Conservation (phyloP, 2,329 filamentous ascomycete species). For the Fusarium marasasianum region DNA sequence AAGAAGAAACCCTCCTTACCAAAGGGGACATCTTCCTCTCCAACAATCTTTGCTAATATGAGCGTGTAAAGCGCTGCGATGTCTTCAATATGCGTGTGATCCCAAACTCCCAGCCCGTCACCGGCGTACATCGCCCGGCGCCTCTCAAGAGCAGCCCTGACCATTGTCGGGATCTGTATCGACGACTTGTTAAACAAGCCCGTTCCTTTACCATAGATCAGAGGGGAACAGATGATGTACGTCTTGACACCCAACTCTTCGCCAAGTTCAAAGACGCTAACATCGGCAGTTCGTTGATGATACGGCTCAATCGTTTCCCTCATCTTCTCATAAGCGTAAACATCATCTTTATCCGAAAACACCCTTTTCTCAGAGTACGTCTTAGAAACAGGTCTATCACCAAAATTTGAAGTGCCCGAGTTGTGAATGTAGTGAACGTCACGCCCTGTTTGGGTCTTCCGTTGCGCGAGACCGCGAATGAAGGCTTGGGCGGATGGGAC, state of each 20-base stretch:
- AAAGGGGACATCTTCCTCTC: neutral
- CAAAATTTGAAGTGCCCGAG: constrained; percentile 10
- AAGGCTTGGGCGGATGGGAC: neutral
- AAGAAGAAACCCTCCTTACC: constrained; percentile 1
- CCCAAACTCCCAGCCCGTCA: neutral
- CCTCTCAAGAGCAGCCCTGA: neutral
- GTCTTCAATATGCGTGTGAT: constrained; percentile 5
- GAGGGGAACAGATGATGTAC: constrained; percentile 2
- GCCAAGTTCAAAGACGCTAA: neutral
- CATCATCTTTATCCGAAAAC: neutral
- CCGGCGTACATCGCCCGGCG: neutral
- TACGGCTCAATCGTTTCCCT: neutral
- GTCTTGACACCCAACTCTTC: neutral
- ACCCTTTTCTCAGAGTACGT: neutral
- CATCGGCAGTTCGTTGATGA: constrained; percentile 4
- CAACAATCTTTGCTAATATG: neutral
- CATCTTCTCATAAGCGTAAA: constrained; percentile 4
- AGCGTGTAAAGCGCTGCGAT: neutral
- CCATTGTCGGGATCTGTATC: neutral
- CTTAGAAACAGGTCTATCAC: neutral
- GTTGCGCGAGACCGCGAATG: neutral
- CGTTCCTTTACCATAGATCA: constrained; percentile 1
- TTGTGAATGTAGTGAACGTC: constrained; percentile 5
- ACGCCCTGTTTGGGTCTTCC: neutral
- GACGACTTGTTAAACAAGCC: constrained; percentile 11